Conservation (phyloP, 495 filamentous ascomycete genomes). For the Pyrenula massariospora region DNA sequence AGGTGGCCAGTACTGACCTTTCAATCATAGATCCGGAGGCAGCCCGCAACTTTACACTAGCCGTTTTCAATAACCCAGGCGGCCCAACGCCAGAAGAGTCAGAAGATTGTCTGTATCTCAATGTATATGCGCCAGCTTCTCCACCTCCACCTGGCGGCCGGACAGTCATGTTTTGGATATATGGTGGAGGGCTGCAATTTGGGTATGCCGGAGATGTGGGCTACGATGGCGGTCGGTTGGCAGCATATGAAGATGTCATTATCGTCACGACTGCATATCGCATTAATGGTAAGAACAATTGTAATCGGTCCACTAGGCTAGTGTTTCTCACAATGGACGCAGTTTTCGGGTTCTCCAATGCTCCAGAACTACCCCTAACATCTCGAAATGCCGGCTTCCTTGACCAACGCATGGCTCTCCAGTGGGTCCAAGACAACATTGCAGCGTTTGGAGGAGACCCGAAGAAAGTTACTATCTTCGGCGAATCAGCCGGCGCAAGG, state of each 20-base stretch:
- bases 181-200: constrained; percentile 14
- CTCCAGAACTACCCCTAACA: not conserved
- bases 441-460: constrained; percentile 43
- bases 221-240: not conserved
- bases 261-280: constrained; percentile 1
- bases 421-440: constrained; percentile 46
- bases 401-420: constrained; percentile 38
- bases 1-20: not conserved
- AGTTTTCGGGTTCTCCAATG: not conserved
- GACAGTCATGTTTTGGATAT: constrained; percentile 20
- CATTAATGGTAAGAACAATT: constrained; percentile 14
- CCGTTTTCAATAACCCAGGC: not conserved
- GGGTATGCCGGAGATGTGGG: constrained; percentile 6
- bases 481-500: constrained; percentile 61
- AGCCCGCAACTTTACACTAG: not conserved
- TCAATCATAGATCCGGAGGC: not conserved
- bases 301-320: constrained; percentile 51
- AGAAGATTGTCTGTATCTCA: constrained; percentile 27
- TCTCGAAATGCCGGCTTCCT: constrained; percentile 21
- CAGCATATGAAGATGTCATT: constrained; percentile 5
- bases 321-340: constrained; percentile 15
- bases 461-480: constrained; percentile 60
- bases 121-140: constrained; percentile 22
- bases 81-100: not conserved
- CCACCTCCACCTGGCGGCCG: constrained; percentile 12